Percentiles rank a stretch among this genome's conserved stretches.
Conservation (phyloP, 495 filamentous ascomycete species). For the Neurospora cerealis region DNA sequence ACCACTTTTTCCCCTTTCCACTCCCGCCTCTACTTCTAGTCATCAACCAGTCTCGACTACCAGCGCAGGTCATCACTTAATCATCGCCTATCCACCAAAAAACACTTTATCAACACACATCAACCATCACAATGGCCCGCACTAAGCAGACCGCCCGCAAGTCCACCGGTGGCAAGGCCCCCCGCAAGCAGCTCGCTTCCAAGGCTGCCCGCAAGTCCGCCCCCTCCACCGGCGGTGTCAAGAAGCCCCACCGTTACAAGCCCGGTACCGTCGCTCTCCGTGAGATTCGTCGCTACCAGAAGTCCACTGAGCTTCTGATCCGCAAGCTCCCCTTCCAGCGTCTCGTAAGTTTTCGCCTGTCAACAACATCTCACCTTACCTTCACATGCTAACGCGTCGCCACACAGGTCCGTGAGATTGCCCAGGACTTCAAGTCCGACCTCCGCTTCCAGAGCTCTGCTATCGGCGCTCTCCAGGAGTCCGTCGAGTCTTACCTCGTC, state of each 20-base stretch:
- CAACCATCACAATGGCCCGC: conserved; percentile 75
- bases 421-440: conserved; percentile 99
- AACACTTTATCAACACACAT: conserved; percentile 35
- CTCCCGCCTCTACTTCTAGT: conserved; percentile 23
- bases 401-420: conserved; percentile 82
- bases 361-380: conserved; percentile 2
- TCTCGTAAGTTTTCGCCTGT: conserved; percentile 47
- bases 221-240: conserved; percentile 66
- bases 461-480: conserved; percentile 99
- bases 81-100: conserved; percentile 26
- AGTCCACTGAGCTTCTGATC: conserved; percentile 99
- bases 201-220: conserved; percentile 47
- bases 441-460: conserved; percentile 99
- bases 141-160: conserved; percentile 99
- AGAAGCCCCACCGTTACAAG: conserved; percentile 99
- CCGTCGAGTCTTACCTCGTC: conserved; percentile 99
- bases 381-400: conserved; percentile 21
- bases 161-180: conserved; percentile 99
- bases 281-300: conserved; percentile 99
- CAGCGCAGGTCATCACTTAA: conserved; percentile 25
- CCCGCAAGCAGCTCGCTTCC: conserved; percentile 85
- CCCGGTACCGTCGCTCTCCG: conserved; percentile 99
- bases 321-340: conserved; percentile 99
- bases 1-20: conserved; percentile 40
- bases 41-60: conserved; percentile 18